Percentiles rank a stretch among this genome's conserved stretches.
Evolutionary conservation across 257 asterid genomes (phyloP).

Genomic region (Plantago ovata): DNA sequence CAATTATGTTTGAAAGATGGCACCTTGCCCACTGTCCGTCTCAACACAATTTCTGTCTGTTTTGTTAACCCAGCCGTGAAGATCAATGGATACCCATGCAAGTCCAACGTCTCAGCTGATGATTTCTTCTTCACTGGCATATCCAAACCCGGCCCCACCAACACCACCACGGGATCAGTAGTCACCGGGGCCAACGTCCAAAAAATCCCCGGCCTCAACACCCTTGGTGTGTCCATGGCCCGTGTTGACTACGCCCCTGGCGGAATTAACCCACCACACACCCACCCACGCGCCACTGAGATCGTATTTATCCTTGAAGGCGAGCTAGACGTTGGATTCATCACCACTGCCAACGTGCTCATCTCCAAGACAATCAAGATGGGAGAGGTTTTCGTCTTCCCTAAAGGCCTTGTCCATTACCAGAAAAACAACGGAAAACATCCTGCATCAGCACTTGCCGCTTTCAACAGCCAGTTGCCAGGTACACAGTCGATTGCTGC

Average conservation of each 20-base stretch:
- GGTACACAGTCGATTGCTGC: conserved; percentile 63
- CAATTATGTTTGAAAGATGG: no score
- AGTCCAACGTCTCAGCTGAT: conserved; percentile 43
- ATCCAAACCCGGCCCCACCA: conserved; percentile 44
- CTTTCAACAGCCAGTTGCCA: conserved; percentile 78
- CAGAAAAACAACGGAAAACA: conserved; percentile 64
- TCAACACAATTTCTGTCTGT: no score
- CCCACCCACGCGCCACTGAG: conserved; percentile 77
- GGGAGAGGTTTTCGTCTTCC: conserved; percentile 62
- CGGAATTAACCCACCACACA: conserved; percentile 66
- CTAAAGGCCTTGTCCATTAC: conserved; percentile 62
- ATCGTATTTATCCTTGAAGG: conserved; percentile 48
- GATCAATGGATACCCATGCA: conserved; percentile 56
- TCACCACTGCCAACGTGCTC: conserved; percentile 65
- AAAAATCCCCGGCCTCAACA: conserved; percentile 69
- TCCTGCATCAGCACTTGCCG: conserved; percentile 51
- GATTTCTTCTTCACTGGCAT: conserved; percentile 53
- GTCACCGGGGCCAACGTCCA: conserved; percentile 60
- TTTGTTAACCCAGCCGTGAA: conserved; percentile 30
- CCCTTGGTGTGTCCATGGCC: conserved; percentile 61
- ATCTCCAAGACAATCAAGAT: conserved; percentile 38
- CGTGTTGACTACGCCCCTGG: conserved; percentile 72
- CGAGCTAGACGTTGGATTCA: conserved; percentile 56
- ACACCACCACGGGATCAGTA: conserved; percentile 41
- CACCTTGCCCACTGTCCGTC: no score